Percentiles rank a stretch among this genome's conserved stretches.
Evolutionary conservation across 1,139 yeast genomes (phyloP).

Genomic region (Hansenula lynferdii): DNA sequence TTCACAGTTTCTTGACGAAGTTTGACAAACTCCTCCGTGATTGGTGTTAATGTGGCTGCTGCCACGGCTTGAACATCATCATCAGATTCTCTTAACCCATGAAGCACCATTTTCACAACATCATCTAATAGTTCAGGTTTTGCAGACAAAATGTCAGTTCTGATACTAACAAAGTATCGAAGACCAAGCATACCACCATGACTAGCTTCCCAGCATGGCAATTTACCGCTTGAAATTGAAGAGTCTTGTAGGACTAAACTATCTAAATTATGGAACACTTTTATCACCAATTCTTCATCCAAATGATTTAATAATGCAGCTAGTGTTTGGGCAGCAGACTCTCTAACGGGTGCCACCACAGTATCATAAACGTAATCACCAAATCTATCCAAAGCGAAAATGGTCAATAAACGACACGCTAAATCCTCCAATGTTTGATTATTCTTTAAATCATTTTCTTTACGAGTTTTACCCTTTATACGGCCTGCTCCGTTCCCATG

Average conservation of each 20-base stretch:
- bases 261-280: constrained; percentile 63
- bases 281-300: constrained; percentile 47
- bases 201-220: constrained; percentile 88
- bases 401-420: constrained; percentile 77
- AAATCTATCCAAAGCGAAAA: constrained; percentile 90
- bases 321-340: constrained; percentile 90
- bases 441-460: constrained; percentile 65
- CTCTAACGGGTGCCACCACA: constrained; percentile 97
- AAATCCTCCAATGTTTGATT: constrained; percentile 77
- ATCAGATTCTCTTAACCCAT: constrained; percentile 78
- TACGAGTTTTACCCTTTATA: constrained; percentile 53
- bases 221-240: constrained; percentile 11
- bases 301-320: constrained; percentile 84
- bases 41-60: constrained; percentile 89
- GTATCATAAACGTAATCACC: constrained; percentile 98
- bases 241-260: constrained; percentile 68
- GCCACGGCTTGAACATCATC: constrained; percentile 98
- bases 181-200: constrained; percentile 98
- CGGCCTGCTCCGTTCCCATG: constrained; percentile 91
- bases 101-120: constrained; percentile 80
- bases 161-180: constrained; percentile 85
- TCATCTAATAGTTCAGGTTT: constrained; percentile 59
- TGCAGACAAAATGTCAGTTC: constrained; percentile 68
- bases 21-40: constrained; percentile 76
- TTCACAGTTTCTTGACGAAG: constrained; percentile 58